phyloP scores from a whole-genome alignment of 2,329 filamentous ascomycete genomes.

The Talaromyces sp. region DNA sequence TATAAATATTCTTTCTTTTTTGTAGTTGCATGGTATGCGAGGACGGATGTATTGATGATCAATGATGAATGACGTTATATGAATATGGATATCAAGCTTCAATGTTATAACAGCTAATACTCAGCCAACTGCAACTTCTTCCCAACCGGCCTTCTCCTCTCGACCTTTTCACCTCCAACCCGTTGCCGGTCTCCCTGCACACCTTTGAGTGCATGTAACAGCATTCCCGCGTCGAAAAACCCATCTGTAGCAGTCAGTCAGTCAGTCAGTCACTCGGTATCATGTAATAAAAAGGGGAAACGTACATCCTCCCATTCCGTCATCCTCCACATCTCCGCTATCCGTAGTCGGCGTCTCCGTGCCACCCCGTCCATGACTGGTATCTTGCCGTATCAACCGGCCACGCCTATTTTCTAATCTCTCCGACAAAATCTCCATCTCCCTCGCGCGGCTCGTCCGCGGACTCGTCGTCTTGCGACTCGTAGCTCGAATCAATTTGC shows the following conservation, averaged over 20 bases:
- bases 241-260: constrained; percentile 60
- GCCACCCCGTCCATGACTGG: constrained; percentile 42
- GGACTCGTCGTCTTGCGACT: constrained; percentile 53
- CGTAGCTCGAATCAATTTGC: constrained; percentile 74
- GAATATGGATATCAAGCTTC: background rate
- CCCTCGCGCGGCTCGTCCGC: constrained; percentile 57
- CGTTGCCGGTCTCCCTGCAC: constrained; percentile 34
- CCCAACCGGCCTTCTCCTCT: constrained; percentile 42
- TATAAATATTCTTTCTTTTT: background rate
- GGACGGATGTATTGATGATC: background rate
- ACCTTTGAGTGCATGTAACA: constrained; percentile 80
- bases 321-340: constrained; percentile 71
- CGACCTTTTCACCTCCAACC: constrained; percentile 31
- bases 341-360: constrained; percentile 64
- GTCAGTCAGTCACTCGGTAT: no score
- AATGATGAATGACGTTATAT: background rate
- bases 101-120: background rate
- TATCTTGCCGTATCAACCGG: constrained; percentile 62
- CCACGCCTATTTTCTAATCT: constrained; percentile 62
- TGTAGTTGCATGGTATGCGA: background rate
- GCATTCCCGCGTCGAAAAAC: constrained; percentile 96
- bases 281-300: constrained; percentile 27
- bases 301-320: constrained; percentile 91
- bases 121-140: constrained; percentile 50
- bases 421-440: constrained; percentile 53